Percentiles rank a stretch among this genome's conserved stretches.
These are phyloP conservation scores for Colletotrichum filicis DNA, from an alignment of 2,329 filamentous ascomycete species.

Conservation along the genomic window DNA sequence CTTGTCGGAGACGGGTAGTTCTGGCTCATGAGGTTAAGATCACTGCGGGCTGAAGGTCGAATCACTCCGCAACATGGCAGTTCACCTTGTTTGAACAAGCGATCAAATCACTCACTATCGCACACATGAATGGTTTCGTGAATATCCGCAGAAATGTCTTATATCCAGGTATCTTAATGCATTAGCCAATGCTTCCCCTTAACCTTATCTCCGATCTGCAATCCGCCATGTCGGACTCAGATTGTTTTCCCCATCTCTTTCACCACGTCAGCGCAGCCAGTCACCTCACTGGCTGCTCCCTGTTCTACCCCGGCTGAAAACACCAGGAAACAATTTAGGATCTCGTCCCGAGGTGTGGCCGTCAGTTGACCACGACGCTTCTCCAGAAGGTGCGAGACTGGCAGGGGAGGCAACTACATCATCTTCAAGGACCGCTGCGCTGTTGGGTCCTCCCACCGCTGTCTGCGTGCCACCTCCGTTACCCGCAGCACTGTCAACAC, in stretches of 20 bases:
- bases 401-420: constrained; percentile 31
- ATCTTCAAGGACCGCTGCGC: neutral
- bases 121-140: neutral
- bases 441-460: neutral
- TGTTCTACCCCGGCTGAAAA: constrained; percentile 63
- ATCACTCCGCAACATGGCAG: neutral
- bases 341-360: constrained; percentile 67
- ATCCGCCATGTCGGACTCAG: neutral
- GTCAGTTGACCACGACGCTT: constrained; percentile 51
- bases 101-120: neutral
- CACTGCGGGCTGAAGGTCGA: neutral
- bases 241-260: neutral
- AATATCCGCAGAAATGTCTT: neutral
- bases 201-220: neutral
- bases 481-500: neutral
- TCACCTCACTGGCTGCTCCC: neutral
- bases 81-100: neutral
- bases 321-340: constrained; percentile 77
- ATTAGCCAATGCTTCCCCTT: neutral
- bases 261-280: neutral
- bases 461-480: neutral
- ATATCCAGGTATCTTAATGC: neutral
- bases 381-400: constrained; percentile 37
- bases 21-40: neutral
- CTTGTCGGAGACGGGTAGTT: neutral